Evolutionary conservation across 2,329 filamentous ascomycete species (phyloP).

Genomic region (Raffaelea deltoideospora): DNA sequence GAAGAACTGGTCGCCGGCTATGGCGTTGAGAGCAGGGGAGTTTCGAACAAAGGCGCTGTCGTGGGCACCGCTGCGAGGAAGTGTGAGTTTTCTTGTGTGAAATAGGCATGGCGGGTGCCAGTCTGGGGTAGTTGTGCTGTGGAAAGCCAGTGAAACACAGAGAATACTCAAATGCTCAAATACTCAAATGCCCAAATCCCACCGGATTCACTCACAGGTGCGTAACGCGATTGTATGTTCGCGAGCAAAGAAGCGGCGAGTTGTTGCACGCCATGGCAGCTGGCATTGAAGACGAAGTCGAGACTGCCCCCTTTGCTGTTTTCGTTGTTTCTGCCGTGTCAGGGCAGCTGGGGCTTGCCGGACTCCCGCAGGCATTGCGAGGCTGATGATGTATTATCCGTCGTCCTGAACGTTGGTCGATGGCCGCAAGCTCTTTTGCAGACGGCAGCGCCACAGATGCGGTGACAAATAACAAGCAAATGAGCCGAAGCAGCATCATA

Average conservation of each 20-base stretch:
- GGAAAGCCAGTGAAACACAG: too few relatives aligned
- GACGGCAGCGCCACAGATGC: too few relatives aligned
- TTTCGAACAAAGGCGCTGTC: constrained; percentile 59
- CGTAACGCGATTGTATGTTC: constrained; percentile 60
- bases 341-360: too few relatives aligned
- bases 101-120: neutral
- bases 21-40: constrained; percentile 40
- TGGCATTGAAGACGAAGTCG: neutral
- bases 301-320: neutral
- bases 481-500: too few relatives aligned
- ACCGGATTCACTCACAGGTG: constrained; percentile 32
- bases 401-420: too few relatives aligned
- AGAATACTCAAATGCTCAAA: too few relatives aligned
- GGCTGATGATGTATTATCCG: too few relatives aligned
- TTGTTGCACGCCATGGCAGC: constrained; percentile 54
- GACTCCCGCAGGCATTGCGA: too few relatives aligned
- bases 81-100: neutral
- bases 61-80: constrained; percentile 41
- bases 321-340: too few relatives aligned
- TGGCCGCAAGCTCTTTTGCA: too few relatives aligned
- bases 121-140: too few relatives aligned
- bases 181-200: neutral
- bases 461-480: too few relatives aligned
- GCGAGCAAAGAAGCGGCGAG: constrained; percentile 56
- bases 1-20: constrained; percentile 58